Evolutionary conservation across 2,329 filamentous ascomycete genomes (phyloP).

Genomic region (Colletotrichum plurivorum): DNA sequence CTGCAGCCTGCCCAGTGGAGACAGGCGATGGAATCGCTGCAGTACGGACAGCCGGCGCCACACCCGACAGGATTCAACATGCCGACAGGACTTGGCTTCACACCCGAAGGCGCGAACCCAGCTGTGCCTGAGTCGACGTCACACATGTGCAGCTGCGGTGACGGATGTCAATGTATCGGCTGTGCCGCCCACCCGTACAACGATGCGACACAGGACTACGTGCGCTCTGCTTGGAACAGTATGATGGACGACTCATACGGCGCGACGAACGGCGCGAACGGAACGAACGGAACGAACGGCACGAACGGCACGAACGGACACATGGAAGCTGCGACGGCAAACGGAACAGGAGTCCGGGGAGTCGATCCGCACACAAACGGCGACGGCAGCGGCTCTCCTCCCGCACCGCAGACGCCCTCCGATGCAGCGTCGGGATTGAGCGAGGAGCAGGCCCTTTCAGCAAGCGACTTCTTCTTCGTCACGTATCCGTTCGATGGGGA

Average conservation of each 20-base stretch:
- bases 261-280: slow-evolving; percentile 38
- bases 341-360: slow-evolving; percentile 23
- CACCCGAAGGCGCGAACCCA: slow-evolving; percentile 31
- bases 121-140: slow-evolving; percentile 48
- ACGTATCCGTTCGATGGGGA: slow-evolving; percentile 63
- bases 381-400: slow-evolving; percentile 48
- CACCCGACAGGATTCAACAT: slow-evolving; percentile 41
- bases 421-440: slow-evolving; percentile 59
- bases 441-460: slow-evolving; percentile 66
- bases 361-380: slow-evolving; percentile 22
- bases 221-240: slow-evolving; percentile 63
- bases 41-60: slow-evolving; percentile 52
- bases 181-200: slow-evolving; percentile 79
- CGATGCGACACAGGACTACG: slow-evolving; percentile 68
- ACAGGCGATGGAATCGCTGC: slow-evolving; percentile 60
- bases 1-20: slow-evolving; percentile 69
- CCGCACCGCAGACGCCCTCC: slow-evolving; percentile 61
- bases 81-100: slow-evolving; percentile 26
- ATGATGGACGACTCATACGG: slow-evolving; percentile 54
- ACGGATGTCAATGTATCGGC: slow-evolving; percentile 76
- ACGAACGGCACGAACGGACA: slow-evolving; percentile 40
- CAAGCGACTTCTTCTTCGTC: slow-evolving; percentile 72
- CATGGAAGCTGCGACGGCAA: slow-evolving; percentile 15
- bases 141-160: slow-evolving; percentile 73
- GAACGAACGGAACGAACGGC: slow-evolving; percentile 43